These are phyloP conservation scores for Dryadomyces quercus-mongolicae DNA, from an alignment of 2,329 filamentous ascomycete species.

Conservation along the genomic window DNA sequence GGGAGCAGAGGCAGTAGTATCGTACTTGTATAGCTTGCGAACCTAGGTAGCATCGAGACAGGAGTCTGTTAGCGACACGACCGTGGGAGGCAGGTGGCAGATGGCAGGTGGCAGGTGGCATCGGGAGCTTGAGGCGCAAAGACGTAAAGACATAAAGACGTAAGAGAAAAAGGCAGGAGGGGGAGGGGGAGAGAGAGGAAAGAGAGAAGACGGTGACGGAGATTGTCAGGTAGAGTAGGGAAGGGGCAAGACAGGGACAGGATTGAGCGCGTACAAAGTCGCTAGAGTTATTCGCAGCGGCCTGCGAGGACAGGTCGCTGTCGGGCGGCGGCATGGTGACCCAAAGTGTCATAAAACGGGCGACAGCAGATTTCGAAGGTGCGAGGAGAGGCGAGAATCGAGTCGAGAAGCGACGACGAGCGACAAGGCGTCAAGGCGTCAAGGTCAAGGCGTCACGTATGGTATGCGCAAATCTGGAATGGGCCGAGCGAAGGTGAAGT, in stretches of 20 bases:
- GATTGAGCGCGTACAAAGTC: conserved; percentile 65
- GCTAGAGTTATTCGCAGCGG: conserved; percentile 66
- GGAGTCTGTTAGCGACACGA: conserved; percentile 7
- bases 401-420: neutral
- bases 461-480: no score
- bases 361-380: neutral
- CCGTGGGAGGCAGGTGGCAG: neutral
- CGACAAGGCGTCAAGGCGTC: no score
- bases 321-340: conserved; percentile 19
- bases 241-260: neutral
- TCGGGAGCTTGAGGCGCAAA: neutral
- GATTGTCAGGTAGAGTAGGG: no score
- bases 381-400: neutral
- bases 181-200: neutral
- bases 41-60: conserved; percentile 43
- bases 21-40: conserved; percentile 94
- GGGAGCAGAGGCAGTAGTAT: conserved; percentile 10
- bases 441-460: no score
- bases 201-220: neutral
- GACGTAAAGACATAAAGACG: no score
- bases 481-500: no score
- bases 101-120: neutral
- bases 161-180: neutral
- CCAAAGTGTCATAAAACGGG: neutral
- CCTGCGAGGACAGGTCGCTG: conserved; percentile 24